Base-by-base conservation (phyloP, 2,329 filamentous ascomycete species). In the Pseudogymnoascus destructans region DNA sequence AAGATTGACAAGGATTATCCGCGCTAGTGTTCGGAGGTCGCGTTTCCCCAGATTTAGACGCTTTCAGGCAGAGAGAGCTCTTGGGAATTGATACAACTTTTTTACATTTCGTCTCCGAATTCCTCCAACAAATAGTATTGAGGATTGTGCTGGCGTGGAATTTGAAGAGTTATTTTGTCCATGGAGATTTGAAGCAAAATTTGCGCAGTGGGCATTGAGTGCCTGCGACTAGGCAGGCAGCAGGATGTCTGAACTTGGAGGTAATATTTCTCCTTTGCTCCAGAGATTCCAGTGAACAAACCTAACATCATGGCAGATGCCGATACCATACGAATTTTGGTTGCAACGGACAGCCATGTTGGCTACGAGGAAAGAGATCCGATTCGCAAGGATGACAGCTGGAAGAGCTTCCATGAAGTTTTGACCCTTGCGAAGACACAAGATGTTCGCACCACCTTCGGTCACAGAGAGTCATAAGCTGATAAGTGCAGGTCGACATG, bases 271-370 rank as follows among this genome's bases (percentile, higher is more conserved):
- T 13, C 21, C 17, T 11, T 8, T 32, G 25, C 46, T 19, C 46
- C 25, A 19, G 9, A 52, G 10, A 52, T 17, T 52, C 25, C 46
- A 19, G 25, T 13, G 25, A 52, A 52, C 46, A 52, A 19, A 52
- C 9, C 59, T 64, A 30, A 64, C 33, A 54, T 54, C 27, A 35
- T 49, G 27, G 15, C 36, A 69, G 68, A 61, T 36, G 67, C 87
- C 65, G 89, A 98, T 73, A 95, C 89, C 0, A 96, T 98, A 68
- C 89, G 89, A 63, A 93, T 98, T 64, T 83, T 98, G 35, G 80
- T 98, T 61, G 86, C 93, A 36, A 97, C 92, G 13, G 93, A 98
- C 71, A 97, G 95, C 66, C 93, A 98, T 86, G 93, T 98, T 61
- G 93, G 93, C 57, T 97, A 90, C 72, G 88, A 89, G 68, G 93